These are phyloP conservation scores for Physcomitrium patens DNA, from an alignment of 225 moss, liverwort and hornwort genomes.

Conservation along the genomic window DNA sequence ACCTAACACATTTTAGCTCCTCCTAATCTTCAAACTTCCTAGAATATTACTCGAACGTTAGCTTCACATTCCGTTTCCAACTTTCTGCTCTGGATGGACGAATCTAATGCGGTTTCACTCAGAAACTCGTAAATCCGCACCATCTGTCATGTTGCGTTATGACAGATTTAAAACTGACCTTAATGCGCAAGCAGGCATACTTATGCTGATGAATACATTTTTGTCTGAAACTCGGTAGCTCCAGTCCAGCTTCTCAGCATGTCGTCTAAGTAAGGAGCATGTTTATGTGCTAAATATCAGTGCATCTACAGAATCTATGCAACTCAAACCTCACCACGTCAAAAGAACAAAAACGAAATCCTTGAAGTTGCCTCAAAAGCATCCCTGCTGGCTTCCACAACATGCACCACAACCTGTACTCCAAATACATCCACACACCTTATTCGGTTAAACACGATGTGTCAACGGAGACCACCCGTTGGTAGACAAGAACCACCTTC, in stretches of 20 bases:
- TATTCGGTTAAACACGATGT: not conserved
- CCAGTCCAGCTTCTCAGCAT: not conserved
- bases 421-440: not conserved
- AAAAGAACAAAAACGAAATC: not conserved
- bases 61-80: no score
- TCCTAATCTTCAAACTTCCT: no score
- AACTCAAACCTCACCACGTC: constrained; percentile 18
- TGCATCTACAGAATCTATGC: constrained; percentile 19
- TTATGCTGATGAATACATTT: not conserved
- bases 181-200: not conserved
- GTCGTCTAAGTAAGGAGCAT: constrained; percentile 6
- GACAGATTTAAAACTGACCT: constrained; percentile 5
- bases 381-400: no score
- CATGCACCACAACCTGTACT: constrained; percentile 26
- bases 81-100: no score
- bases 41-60: no score
- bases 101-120: no score
- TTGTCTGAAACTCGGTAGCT: not conserved
- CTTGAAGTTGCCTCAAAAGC: not conserved
- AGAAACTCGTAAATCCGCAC: no score
- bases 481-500: constrained; percentile 24
- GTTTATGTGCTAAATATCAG: constrained; percentile 7
- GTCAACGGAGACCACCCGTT: not conserved
- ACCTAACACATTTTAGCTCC: no score
- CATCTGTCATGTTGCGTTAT: no score